A percentile compares a stretch with the other conserved stretches of the same genome.
These are phyloP conservation scores for Lyophyllum shimeji DNA, from an alignment of 768 basidiomycete species.

Conservation along the genomic window DNA sequence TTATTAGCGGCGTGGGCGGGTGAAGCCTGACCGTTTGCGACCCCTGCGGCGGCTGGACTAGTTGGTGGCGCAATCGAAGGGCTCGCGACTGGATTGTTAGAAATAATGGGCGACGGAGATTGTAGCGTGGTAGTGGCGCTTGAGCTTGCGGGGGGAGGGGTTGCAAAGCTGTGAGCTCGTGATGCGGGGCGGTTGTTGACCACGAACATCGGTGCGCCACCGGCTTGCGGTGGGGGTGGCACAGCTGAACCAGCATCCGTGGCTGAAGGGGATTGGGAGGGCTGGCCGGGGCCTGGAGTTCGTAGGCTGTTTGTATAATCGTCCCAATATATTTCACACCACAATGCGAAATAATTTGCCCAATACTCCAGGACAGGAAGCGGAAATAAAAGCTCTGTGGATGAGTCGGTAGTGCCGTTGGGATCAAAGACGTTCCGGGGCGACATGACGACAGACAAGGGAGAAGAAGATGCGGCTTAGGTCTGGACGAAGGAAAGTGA, in stretches of 20 bases:
- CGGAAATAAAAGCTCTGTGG: not conserved
- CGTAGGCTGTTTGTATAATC: not conserved
- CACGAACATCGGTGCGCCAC: not conserved
- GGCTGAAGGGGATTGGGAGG: too few species aligned
- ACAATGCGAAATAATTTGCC: not conserved
- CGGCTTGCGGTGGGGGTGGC: too few species aligned
- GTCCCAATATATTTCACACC: not conserved
- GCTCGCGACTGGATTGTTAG: not conserved
- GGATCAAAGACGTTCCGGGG: not conserved
- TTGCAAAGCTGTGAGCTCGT: not conserved
- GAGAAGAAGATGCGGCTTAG: not conserved
- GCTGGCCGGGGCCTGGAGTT: not conserved
- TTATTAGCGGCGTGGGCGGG: not conserved
- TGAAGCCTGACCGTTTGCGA: not conserved
- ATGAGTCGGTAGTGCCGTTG: not conserved
- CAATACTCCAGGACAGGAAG: not conserved
- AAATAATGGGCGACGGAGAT: not conserved
- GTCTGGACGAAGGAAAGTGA: not conserved
- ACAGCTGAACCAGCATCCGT: too few species aligned
- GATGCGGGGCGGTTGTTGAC: not conserved
- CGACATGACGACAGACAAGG: not conserved
- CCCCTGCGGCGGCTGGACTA: too few species aligned
- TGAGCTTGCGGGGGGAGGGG: not conserved
- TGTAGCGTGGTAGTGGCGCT: not conserved
- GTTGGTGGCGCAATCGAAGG: not conserved